A percentile compares a stretch with the other conserved stretches of the same genome.
These are phyloP conservation scores for Plasmopara halstedii DNA, from an alignment of 352 stramenopile species.

Conservation along the genomic window DNA sequence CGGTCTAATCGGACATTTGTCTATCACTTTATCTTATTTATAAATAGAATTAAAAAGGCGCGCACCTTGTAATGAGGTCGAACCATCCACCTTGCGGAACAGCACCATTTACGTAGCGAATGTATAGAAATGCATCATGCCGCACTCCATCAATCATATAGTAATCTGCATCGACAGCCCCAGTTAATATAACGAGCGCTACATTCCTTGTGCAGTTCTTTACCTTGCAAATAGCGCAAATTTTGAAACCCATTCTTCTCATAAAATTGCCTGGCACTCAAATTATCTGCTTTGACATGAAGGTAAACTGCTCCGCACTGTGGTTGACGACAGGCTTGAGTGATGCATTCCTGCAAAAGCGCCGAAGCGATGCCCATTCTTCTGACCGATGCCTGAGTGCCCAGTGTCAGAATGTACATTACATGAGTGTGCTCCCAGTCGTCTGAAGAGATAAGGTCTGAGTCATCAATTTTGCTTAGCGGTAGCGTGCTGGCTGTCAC, in stretches of 20 bases:
- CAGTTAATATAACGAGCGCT: slow-evolving; percentile 5
- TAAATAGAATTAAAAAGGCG: not conserved
- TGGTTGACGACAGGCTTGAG: slow-evolving; percentile 65
- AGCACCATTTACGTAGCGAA: slow-evolving; percentile 76
- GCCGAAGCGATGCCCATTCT: slow-evolving; percentile 85
- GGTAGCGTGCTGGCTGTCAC: slow-evolving; percentile 86
- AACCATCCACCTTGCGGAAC: slow-evolving; percentile 54
- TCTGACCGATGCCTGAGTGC: slow-evolving; percentile 77
- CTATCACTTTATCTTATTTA: not conserved
- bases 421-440: slow-evolving; percentile 69
- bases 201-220: too few species aligned
- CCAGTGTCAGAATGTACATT: slow-evolving; percentile 97
- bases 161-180: slow-evolving; percentile 44
- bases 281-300: slow-evolving; percentile 96
- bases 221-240: slow-evolving; percentile 88
- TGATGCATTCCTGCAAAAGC: slow-evolving; percentile 86
- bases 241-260: slow-evolving; percentile 93
- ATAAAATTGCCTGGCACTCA: slow-evolving; percentile 92
- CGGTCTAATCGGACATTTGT: slow-evolving; percentile 18
- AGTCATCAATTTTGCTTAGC: slow-evolving; percentile 62
- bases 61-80: slow-evolving; percentile 51
- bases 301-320: slow-evolving; percentile 91
- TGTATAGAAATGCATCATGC: slow-evolving; percentile 82
- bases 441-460: slow-evolving; percentile 40
- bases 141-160: slow-evolving; percentile 80